Percentiles rank a stretch among this genome's conserved stretches.
Conservation (phyloP, 768 basidiomycete species). For the Panaeolus cyanescens region DNA sequence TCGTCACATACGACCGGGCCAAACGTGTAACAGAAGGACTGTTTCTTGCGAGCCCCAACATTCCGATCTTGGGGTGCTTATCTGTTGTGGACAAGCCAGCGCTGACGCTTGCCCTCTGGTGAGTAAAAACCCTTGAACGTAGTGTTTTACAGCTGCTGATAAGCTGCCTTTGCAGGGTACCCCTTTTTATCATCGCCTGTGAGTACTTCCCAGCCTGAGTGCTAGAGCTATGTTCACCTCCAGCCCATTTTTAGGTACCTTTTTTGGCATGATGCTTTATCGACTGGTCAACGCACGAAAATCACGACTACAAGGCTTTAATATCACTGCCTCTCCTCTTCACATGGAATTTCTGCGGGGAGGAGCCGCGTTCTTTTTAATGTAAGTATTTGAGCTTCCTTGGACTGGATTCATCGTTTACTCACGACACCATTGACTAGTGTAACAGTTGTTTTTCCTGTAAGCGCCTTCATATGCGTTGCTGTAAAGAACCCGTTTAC, state of each 20-base stretch:
- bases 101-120: neutral
- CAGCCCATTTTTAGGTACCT: neutral
- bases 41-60: neutral
- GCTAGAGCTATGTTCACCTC: neutral
- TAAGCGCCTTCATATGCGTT: neutral
- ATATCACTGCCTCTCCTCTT: neutral
- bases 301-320: neutral
- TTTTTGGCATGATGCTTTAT: neutral
- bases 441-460: neutral
- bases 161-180: neutral
- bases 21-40: neutral
- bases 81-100: neutral
- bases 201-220: neutral
- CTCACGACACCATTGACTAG: no score
- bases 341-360: neutral
- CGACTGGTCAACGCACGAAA: neutral
- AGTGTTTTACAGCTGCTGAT: neutral
- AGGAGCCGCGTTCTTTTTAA: neutral
- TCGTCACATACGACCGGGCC: neutral
- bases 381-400: neutral
- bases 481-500: neutral
- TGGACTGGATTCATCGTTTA: no score
- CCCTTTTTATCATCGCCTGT: neutral
- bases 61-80: neutral
- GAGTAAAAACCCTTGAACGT: neutral